Evolutionary conservation across 768 basidiomycete species (phyloP).

Genomic region (Glaciozyma antarctica): DNA sequence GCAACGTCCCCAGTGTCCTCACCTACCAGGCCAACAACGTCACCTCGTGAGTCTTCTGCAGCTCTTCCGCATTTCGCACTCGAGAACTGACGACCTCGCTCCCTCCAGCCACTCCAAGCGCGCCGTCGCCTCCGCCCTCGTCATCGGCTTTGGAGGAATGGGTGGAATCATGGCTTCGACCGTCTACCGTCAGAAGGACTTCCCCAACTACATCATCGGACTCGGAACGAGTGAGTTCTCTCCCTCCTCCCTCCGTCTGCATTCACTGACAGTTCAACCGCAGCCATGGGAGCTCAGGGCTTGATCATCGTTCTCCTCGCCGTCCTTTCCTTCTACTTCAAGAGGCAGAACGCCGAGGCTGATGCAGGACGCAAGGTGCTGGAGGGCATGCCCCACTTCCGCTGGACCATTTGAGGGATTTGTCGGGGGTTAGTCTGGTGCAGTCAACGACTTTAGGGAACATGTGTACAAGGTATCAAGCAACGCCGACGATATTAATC

Average conservation of each 20-base stretch:
- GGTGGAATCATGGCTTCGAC: constrained; percentile 34
- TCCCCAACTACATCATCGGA: constrained; percentile 16
- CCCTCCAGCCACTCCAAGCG: constrained; percentile 30
- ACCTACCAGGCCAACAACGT: constrained; percentile 34
- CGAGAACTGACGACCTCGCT: too few species aligned
- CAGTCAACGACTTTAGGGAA: too few species aligned
- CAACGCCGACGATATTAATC: too few species aligned
- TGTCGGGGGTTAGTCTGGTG: too few species aligned
- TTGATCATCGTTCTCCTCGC: constrained; percentile 14
- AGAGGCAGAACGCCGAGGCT: constrained; percentile 20
- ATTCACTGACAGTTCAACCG: not conserved
- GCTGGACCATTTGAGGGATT: too few species aligned
- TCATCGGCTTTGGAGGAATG: constrained; percentile 31
- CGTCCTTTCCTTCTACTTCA: constrained; percentile 22
- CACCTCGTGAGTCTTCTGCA: not conserved
- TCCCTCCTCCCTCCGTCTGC: too few species aligned
- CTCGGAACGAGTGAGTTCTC: constrained; percentile 10
- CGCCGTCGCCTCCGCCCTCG: constrained; percentile 30
- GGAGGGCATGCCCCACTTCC: constrained; percentile 30
- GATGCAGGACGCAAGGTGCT: constrained; percentile 9
- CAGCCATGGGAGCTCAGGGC: constrained; percentile 23
- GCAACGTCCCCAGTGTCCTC: constrained; percentile 20
- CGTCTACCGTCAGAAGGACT: constrained; percentile 23
- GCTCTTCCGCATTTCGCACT: too few species aligned
- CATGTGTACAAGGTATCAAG: too few species aligned